phyloP scores from a whole-genome alignment of 371 early-diverging fungal genomes.

The Mortierella sp. region DNA sequence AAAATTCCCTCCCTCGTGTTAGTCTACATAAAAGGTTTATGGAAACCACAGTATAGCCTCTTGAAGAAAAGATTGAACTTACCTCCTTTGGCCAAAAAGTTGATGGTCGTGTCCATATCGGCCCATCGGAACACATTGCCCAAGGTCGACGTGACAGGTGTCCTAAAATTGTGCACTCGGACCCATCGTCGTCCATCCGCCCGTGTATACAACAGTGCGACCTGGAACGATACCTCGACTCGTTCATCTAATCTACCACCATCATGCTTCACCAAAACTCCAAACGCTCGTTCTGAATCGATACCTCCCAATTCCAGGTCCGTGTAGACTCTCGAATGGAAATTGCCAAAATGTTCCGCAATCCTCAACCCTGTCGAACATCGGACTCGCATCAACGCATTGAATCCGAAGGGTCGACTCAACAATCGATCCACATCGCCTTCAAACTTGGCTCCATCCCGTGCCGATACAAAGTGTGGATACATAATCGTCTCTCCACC shows the following conservation, averaged over 20 bases:
- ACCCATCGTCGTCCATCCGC: slow-evolving; percentile 90
- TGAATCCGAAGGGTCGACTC: slow-evolving; percentile 86
- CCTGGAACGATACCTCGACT: slow-evolving; percentile 85
- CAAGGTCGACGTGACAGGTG: slow-evolving; percentile 81
- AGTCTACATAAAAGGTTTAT: not conserved
- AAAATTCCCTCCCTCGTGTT: too few relatives aligned
- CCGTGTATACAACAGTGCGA: slow-evolving; percentile 93
- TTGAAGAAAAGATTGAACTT: slow-evolving; percentile 12
- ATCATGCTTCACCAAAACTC: slow-evolving; percentile 86
- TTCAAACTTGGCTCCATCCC: slow-evolving; percentile 74
- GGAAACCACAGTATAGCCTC: not conserved
- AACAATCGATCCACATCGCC: slow-evolving; percentile 78
- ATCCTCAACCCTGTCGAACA: slow-evolving; percentile 88
- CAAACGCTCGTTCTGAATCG: slow-evolving; percentile 86
- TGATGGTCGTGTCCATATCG: slow-evolving; percentile 93
- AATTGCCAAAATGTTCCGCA: slow-evolving; percentile 92
- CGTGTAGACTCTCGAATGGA: slow-evolving; percentile 89
- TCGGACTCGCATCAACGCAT: slow-evolving; percentile 90
- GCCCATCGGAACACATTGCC: slow-evolving; percentile 90
- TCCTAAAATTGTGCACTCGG: slow-evolving; percentile 87
- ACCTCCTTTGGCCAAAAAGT: slow-evolving; percentile 82
- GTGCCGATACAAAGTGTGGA: slow-evolving; percentile 75
- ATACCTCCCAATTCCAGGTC: slow-evolving; percentile 93
- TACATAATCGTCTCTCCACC: slow-evolving; percentile 90
- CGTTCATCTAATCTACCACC: slow-evolving; percentile 88